Conservation (phyloP, 192 early-diverging fungal species). For the Backusella mclennaniae region DNA sequence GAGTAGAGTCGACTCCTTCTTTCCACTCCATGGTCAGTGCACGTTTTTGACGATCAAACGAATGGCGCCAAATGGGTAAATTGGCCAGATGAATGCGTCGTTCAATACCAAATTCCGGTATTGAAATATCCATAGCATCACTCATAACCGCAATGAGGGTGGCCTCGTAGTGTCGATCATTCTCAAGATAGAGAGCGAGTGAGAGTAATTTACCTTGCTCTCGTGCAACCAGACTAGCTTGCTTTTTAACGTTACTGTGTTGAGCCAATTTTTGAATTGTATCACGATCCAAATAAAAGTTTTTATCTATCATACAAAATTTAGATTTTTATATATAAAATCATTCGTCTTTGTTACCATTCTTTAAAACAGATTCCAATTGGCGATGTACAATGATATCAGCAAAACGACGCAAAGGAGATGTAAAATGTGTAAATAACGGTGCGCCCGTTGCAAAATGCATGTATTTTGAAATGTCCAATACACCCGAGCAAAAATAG, state of each 20-base stretch:
- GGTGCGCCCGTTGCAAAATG: slow-evolving; percentile 90
- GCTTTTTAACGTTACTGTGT: slow-evolving; percentile 77
- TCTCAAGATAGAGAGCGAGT: slow-evolving; percentile 62
- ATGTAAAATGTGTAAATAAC: slow-evolving; percentile 98
- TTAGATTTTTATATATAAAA: not conserved
- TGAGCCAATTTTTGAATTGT: slow-evolving; percentile 59
- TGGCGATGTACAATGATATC: slow-evolving; percentile 97
- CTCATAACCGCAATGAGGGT: slow-evolving; percentile 63
- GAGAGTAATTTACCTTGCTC: slow-evolving; percentile 66
- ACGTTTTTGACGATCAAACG: slow-evolving; percentile 34
- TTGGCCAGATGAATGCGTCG: slow-evolving; percentile 57
- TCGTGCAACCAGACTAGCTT: slow-evolving; percentile 65
- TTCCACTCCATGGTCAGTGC: slow-evolving; percentile 49
- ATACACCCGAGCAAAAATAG: slow-evolving; percentile 93
- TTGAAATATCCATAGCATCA: slow-evolving; percentile 70
- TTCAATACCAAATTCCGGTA: slow-evolving; percentile 72
- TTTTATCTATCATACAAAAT: slow-evolving; percentile 35
- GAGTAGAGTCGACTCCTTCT: slow-evolving; percentile 19
- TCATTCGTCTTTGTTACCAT: not conserved
- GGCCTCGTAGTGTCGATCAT: slow-evolving; percentile 44
- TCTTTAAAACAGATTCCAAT: slow-evolving; percentile 59
- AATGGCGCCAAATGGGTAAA: slow-evolving; percentile 42
- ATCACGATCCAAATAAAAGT: slow-evolving; percentile 55
- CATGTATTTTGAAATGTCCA: slow-evolving; percentile 69
- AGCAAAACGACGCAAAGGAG: slow-evolving; percentile 94